These are phyloP conservation scores for Ambrosiella cleistominuta DNA, from an alignment of 2,329 filamentous ascomycete species.

Conservation along the genomic window DNA sequence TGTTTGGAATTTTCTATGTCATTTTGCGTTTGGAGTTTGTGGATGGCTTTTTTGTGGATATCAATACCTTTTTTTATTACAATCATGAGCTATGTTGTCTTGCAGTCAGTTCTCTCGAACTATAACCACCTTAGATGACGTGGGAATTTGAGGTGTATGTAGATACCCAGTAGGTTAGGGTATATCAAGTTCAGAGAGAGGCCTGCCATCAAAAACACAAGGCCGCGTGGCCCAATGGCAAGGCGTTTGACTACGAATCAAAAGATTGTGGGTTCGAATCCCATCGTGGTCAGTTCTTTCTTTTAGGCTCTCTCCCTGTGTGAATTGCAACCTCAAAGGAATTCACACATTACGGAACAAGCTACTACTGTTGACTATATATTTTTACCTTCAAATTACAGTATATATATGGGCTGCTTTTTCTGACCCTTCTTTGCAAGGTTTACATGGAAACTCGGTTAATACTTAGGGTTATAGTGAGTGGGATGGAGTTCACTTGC, in stretches of 20 bases:
- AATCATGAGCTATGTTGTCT: not conserved
- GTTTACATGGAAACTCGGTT: no score
- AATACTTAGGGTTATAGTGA: not conserved
- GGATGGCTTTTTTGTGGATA: not conserved
- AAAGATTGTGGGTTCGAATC: constrained; percentile 13
- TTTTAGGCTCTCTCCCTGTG: not conserved
- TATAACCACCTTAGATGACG: not conserved
- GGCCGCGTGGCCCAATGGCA: constrained; percentile 13
- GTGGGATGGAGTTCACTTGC: no score
- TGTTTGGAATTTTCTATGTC: not conserved
- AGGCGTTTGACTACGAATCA: constrained; percentile 13
- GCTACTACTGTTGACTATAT: not conserved
- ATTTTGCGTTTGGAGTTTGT: constrained; percentile 1
- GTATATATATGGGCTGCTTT: not conserved
- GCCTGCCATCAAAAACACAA: not conserved
- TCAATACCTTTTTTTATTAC: not conserved
- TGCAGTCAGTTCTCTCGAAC: not conserved
- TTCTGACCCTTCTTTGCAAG: no score
- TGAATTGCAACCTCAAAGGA: no score
- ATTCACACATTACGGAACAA: no score
- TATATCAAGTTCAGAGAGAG: not conserved
- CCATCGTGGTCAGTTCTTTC: constrained; percentile 10
- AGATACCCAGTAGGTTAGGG: not conserved
- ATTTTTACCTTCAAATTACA: not conserved
- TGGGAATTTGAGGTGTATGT: not conserved